These are phyloP conservation scores for Colletotrichum lupini DNA, from an alignment of 2,329 filamentous ascomycete species.

Conservation along the genomic window DNA sequence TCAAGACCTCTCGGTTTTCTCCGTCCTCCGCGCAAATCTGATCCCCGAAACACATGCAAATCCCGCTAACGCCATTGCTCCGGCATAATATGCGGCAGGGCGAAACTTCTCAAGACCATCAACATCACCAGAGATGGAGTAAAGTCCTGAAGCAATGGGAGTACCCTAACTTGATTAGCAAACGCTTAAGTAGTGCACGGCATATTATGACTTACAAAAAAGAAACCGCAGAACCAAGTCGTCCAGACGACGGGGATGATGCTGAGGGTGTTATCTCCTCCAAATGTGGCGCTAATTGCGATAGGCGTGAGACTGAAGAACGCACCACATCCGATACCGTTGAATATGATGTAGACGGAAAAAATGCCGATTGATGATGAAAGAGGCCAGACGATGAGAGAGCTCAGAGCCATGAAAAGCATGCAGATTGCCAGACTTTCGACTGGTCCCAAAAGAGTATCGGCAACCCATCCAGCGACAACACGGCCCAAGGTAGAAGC, in stretches of 20 bases:
- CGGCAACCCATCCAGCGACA: slow-evolving; percentile 40
- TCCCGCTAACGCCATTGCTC: slow-evolving; percentile 39
- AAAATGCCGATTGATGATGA: slow-evolving; percentile 39
- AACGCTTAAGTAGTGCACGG: not conserved
- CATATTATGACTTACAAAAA: slow-evolving; percentile 38
- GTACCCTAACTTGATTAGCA: slow-evolving; percentile 37
- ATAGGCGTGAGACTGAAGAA: slow-evolving; percentile 44
- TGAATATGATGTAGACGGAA: slow-evolving; percentile 40
- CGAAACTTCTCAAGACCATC: slow-evolving; percentile 38
- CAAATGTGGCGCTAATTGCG: slow-evolving; percentile 39
- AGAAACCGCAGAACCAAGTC: slow-evolving; percentile 43
- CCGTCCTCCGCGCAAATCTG: not conserved
- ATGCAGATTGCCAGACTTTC: slow-evolving; percentile 42
- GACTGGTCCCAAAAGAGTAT: slow-evolving; percentile 41
- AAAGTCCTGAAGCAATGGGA: slow-evolving; percentile 42
- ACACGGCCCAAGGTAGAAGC: slow-evolving; percentile 42
- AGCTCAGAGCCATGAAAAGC: slow-evolving; percentile 40
- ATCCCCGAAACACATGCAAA: slow-evolving; percentile 14
- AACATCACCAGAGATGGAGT: slow-evolving; percentile 37
- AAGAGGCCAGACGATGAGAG: slow-evolving; percentile 42
- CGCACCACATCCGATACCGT: slow-evolving; percentile 43
- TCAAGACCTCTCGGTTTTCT: not conserved
- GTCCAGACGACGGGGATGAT: slow-evolving; percentile 43
- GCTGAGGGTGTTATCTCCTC: slow-evolving; percentile 39
- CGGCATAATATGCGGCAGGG: slow-evolving; percentile 43